These are phyloP conservation scores for Globisporangium yorkense DNA, from an alignment of 352 stramenopile genomes.

Conservation along the genomic window DNA sequence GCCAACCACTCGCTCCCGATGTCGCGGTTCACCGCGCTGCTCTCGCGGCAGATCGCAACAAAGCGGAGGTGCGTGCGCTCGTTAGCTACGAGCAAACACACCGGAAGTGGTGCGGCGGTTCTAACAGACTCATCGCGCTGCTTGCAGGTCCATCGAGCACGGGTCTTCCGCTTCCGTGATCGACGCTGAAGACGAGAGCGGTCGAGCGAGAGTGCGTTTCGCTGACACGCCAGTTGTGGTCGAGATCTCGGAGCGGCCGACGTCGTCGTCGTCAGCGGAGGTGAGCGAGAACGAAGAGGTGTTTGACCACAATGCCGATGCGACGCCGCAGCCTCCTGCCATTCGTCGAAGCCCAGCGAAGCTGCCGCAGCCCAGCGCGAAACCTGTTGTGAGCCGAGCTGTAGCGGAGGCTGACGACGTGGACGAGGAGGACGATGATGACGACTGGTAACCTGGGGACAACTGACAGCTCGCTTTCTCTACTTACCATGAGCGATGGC, in stretches of 20 bases:
- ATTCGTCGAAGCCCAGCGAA: not conserved
- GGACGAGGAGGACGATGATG: constrained; percentile 13
- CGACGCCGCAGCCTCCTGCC: constrained; percentile 4
- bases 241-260: constrained; percentile 4
- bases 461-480: not conserved
- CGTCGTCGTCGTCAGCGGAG: not conserved
- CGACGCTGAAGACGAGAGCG: not conserved
- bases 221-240: constrained; percentile 6
- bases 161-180: not conserved
- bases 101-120: no score
- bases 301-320: not conserved
- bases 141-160: constrained; percentile 2
- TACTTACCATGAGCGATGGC: not conserved
- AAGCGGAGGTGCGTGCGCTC: constrained; percentile 2
- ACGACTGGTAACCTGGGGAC: constrained; percentile 9
- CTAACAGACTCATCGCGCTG: not conserved
- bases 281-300: constrained; percentile 14
- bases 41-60: constrained; percentile 22
- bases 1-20: constrained; percentile 4
- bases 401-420: not conserved
- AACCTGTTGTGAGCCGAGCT: not conserved
- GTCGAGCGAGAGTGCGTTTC: constrained; percentile 7
- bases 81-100: not conserved
- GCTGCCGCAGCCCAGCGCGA: not conserved
- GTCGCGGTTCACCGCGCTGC: constrained; percentile 21